Evolutionary conservation across 2,329 filamentous ascomycete genomes (phyloP), one percentile per base, ranked within the genome.

Genomic region (Septoria petroselini): DNA sequence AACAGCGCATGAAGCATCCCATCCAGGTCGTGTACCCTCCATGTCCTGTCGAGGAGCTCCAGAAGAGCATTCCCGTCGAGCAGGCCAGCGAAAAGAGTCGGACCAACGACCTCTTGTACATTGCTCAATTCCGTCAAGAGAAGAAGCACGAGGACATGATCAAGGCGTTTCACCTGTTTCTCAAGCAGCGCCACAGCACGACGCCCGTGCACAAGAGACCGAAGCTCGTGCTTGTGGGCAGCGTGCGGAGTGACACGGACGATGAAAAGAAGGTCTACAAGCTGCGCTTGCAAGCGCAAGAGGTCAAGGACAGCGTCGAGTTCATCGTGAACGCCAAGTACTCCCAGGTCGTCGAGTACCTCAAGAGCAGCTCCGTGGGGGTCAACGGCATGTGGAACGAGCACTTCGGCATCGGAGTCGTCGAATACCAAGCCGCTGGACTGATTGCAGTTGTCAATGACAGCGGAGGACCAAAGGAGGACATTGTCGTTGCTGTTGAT

Each of bases 341-440:
- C 90, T 82, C 86, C 3, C 81, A 89, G 59, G 88, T 98, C 45
- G 76, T 96, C 7, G 79, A 86, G 25, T 90, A 88, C 81, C 75
- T 97, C 53, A 75, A 81, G 45, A 82, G 76, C 55, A 84, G 86
- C 3, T 91, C 83, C 14, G 81, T 98, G 1, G 93, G 93, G 41
- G 90, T 95, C 23, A 98, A 98, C 62, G 89, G 87, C 64, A 98
- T 98, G 93, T 98, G 93, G 91, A 97, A 96, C 68, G 93, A 98
- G 73, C 93, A 98, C 70, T 98, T 98, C 67, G 93, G 93, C 17
- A 98, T 98, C 52, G 93, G 93, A 1, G 91, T 97, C 12, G 93
- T 98, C 33, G 93, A 98, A 74, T 98, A 97, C 66, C 91, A 97
- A 67, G 93, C 93, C 3, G 93, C 93, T 0, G 93, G 93, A 1